Evolutionary conservation across 441 rosid genomes (phyloP), one percentile per base, ranked within the genome.

Genomic region (Rhodomyrtus psidioides): DNA sequence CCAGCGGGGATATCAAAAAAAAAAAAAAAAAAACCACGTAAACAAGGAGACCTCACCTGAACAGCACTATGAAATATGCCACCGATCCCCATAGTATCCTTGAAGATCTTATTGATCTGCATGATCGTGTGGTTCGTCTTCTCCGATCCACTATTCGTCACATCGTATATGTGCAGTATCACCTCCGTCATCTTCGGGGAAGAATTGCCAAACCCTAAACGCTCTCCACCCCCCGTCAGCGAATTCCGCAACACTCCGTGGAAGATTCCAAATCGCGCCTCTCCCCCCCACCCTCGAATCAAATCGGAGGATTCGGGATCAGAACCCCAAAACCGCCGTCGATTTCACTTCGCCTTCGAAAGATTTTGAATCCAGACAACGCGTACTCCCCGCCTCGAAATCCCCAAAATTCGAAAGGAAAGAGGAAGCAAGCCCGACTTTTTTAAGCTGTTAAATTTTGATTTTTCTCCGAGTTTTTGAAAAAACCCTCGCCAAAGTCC

Each of bases 61-160:
- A 97, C 93, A 26, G 99, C 99, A 91, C 99, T 96, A 92, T 97
- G 99, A 89, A 97, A 97, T 89, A 97, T 96, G 53, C 99, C 99
- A 23, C 99, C 99, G 19, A 97, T 88, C 87, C 99, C 99, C 30
- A 97, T 94, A 30, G 95, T 95, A 84, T 97, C 99, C 86, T 97
- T 97, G 92, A 97, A 96, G 95, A 97, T 93, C 92, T 94, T 94
- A 82, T 96, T 97, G 93, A 97, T 96, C 88, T 96, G 94, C 93
- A 95, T 87, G 84, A 97, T 95, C 42, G 99, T 95, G 91, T 85
- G 94, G 94, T 97, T 95, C 51, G 99, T 94, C 93, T 97, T 96
- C 87, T 96, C 98, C 75, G 99, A 97, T 93, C 96, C 99, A 92
- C 98, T 95, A 85, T 97, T 97, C 13, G 99, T 97, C 86, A 97